A percentile compares a stretch with the other conserved stretches of the same genome.
Conservation (phyloP, 148 eudicot genomes). For the Talinum fruticosum region DNA sequence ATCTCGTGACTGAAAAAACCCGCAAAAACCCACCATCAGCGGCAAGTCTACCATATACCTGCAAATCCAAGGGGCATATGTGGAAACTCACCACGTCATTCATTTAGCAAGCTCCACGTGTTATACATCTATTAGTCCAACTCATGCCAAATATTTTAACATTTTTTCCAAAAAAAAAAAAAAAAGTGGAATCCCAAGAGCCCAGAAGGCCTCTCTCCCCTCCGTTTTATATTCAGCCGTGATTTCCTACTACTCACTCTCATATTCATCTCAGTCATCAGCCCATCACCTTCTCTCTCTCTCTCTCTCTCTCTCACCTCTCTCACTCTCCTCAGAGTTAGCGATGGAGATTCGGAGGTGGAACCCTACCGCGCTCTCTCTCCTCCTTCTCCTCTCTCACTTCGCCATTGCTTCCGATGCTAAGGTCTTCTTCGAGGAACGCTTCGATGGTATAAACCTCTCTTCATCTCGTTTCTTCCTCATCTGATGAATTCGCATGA, state of each 20-base stretch:
- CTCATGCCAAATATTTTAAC: constrained; percentile 16
- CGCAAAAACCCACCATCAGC: not conserved
- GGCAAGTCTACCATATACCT: constrained; percentile 10
- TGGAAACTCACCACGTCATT: constrained; percentile 30
- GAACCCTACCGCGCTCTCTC: constrained; percentile 57
- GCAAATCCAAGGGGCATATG: constrained; percentile 5
- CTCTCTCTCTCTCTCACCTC: constrained; percentile 2
- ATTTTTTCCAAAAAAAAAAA: not conserved
- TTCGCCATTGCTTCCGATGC: constrained; percentile 56
- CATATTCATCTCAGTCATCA: constrained; percentile 18
- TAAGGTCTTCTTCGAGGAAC: constrained; percentile 79
- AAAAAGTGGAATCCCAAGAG: not conserved
- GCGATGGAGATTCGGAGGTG: constrained; percentile 54
- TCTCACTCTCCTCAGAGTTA: constrained; percentile 20
- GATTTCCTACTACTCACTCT: constrained; percentile 12
- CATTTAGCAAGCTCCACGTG: constrained; percentile 32
- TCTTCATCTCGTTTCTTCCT: not conserved
- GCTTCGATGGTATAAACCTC: constrained; percentile 55
- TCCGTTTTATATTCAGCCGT: constrained; percentile 8
- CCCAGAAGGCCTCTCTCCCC: not conserved
- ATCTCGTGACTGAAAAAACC: constrained; percentile 19
- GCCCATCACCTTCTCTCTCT: not conserved
- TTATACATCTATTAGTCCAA: constrained; percentile 25
- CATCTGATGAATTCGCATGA: not conserved
- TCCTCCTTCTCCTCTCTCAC: constrained; percentile 54